A percentile compares a stretch with the other conserved stretches of the same genome.
Evolutionary conservation across 345 rosid genomes (phyloP).

Genomic region (Erodium maritimum): DNA sequence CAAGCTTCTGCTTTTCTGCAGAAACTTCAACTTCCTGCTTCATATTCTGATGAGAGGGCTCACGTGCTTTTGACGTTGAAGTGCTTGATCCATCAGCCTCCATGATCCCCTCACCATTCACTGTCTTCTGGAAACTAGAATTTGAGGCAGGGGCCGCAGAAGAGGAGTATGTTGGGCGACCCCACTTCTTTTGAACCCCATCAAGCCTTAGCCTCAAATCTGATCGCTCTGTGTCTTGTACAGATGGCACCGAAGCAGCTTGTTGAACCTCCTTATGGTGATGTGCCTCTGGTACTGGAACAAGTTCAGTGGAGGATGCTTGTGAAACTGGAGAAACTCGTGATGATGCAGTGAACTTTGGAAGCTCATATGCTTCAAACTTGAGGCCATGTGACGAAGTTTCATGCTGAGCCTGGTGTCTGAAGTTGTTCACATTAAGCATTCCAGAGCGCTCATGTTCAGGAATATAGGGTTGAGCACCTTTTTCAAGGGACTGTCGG

Average conservation of each 20-base stretch:
- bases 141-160: constrained; percentile 36
- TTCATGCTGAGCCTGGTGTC: constrained; percentile 54
- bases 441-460: constrained; percentile 64
- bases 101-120: constrained; percentile 30
- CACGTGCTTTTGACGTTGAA: constrained; percentile 35
- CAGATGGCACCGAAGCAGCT: constrained; percentile 28
- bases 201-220: constrained; percentile 79
- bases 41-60: constrained; percentile 40
- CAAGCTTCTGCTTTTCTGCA: constrained; percentile 93
- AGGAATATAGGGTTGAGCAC: constrained; percentile 72
- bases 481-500: constrained; percentile 59
- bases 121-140: constrained; percentile 36
- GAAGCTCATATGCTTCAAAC: constrained; percentile 94
- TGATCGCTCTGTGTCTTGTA: constrained; percentile 41
- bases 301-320: constrained; percentile 48
- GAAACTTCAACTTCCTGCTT: constrained; percentile 52
- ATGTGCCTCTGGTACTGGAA: constrained; percentile 58
- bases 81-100: constrained; percentile 31
- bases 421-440: constrained; percentile 33
- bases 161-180: constrained; percentile 48
- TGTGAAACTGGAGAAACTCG: constrained; percentile 19
- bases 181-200: constrained; percentile 97
- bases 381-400: constrained; percentile 60
- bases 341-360: constrained; percentile 43
- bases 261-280: constrained; percentile 44